Base-by-base conservation (phyloP, 768 basidiomycete genomes). In the button mushroom (Agaricus bisporus) region DNA sequence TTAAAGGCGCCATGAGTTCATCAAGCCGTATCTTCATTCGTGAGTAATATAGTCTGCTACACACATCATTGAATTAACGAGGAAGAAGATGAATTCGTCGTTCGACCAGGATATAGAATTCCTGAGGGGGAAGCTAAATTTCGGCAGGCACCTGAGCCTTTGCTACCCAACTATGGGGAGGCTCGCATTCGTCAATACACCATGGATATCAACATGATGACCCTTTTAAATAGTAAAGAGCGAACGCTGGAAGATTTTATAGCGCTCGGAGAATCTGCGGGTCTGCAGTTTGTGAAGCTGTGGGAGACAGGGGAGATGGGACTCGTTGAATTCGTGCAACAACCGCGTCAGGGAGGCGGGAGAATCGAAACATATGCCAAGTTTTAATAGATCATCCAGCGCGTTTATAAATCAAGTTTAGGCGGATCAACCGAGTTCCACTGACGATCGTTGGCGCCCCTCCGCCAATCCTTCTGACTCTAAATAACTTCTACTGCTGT, bases 161-260 rank as follows among this genome's bases (percentile, higher is more conserved):
- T 81, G 43, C 66, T 79, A 1, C 69, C 77, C 5, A 78, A 78
- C 62, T 78, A 71, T 47, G 77, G 75, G 8, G 64, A 68, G 8
- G 77, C 72, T 1, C 64, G 63, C 37, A 60, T 72, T 26, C 61
- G 70, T 5, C 63, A 64, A 37, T 78, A 78, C 56, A 64, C 71
- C 37, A 69, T 70, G 35, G 79, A 80, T 52, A 38, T 78, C 35
- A 69, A 66, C 48, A 76, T 80, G 77, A 70, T 76, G 70, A 32
- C 60, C 17, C 20, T 66, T 14, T 61, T 72, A 15, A 76, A 79
- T 47, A 60, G 67, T 6, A 67, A 71, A 56, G 76, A 77, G 55
- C 70, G 78, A 2, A 70, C 68, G 0, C 49, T 78, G 9, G 56
- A 69, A 3, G 70, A 77, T 2, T 74, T 70, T 44, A 66, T 71